Base-by-base conservation (phyloP, 106 monocot genomes). In the Apostasia ramifera region DNA sequence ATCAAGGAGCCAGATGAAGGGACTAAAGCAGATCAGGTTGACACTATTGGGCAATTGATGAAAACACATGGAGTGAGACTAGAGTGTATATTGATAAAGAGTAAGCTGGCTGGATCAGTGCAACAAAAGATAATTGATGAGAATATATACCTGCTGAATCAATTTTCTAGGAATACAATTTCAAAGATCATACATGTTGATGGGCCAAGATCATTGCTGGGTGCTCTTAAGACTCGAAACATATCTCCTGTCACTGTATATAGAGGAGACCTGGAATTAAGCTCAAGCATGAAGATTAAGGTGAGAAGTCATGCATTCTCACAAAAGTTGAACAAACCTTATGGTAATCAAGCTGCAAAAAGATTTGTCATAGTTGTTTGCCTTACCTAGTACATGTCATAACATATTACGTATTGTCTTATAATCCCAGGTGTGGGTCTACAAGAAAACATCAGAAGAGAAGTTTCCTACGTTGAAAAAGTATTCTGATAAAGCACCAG, bases 391-490 rank as follows among this genome's bases (percentile, higher is more conserved):
- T 8, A 59, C 8, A 7, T 59, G 37, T 40, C 8, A 6, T 59
- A 8, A 59, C 40, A 59, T 40, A 37, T 9, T 26, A 26, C 26
- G 26, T 26, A 26, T 26, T 26, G 26, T 26, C 26, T 26, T 26
- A 26, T 26, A 26, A 26, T 65, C 75, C 5, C 61, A 98, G 98
- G 93, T 93, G 12, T 98, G 98, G 93, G 98, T 93, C 48, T 98
- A 98, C 73, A 93, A 98, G 73, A 98, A 98, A 71, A 98, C 98
- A 48, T 77, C 93, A 54, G 93, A 93, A 70, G 98, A 98, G 69
- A 98, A 85, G 73, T 90, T 98, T 63, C 93, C 98, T 66, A 85
- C 92, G 48, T 61, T 98, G 57, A 90, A 93, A 61, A 93, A 90
- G 50, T 98, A 80, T 77, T 98, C 98, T 63, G 93, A 98, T 65